Conservation (phyloP, 2,329 filamentous ascomycete species). For the Cryphonectria carpinicola region DNA sequence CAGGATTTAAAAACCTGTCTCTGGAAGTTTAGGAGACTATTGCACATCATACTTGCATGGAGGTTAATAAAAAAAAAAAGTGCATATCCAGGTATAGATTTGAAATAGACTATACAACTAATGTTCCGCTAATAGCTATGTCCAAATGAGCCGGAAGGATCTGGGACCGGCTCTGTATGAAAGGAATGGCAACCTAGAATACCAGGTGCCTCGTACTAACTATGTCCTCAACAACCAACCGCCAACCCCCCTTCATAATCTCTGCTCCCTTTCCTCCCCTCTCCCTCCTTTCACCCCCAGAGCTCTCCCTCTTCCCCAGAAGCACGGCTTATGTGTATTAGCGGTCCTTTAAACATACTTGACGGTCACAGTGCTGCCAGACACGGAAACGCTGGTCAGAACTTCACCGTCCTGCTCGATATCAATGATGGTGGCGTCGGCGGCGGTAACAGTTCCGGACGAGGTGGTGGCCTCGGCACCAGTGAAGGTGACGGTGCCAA, state of each 20-base stretch:
- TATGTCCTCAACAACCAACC: background rate
- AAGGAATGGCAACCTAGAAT: background rate
- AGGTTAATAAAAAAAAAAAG: background rate
- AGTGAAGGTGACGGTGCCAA: conserved; percentile 51
- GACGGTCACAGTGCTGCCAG: conserved; percentile 32
- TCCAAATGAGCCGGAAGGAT: background rate
- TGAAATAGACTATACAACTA: background rate
- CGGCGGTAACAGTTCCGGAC: conserved; percentile 37
- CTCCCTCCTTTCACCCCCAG: background rate
- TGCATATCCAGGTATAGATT: background rate
- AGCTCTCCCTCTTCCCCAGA: background rate
- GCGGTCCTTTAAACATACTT: conserved; percentile 47
- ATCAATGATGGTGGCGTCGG: conserved; percentile 66
- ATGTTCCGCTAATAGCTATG: background rate
- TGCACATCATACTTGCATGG: background rate
- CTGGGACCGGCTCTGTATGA: background rate
- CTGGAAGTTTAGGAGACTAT: too few species aligned
- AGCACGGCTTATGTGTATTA: background rate
- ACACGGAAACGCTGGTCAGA: conserved; percentile 39
- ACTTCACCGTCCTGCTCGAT: conserved; percentile 68
- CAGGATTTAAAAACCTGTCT: too few species aligned
- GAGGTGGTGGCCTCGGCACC: conserved; percentile 40
- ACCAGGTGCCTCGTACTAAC: background rate
- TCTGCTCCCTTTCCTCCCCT: background rate
- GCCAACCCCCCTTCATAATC: too few species aligned